Evolutionary conservation across 2,329 filamentous ascomycete genomes (phyloP).

Genomic region (Coniochaeta sp.): DNA sequence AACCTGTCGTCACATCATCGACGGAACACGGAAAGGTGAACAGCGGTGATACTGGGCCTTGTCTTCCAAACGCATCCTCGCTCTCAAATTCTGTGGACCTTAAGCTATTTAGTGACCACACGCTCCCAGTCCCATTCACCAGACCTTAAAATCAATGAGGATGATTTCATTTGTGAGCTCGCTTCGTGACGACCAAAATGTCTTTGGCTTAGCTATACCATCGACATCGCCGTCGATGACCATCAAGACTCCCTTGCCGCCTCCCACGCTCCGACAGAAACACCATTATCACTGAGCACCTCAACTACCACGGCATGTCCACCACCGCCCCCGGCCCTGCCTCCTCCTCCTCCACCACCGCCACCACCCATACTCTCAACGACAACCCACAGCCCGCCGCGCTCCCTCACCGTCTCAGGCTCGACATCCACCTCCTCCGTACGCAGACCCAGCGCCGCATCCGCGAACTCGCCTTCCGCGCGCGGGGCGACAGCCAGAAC

Average conservation of each 20-base stretch:
- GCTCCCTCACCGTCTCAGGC: constrained; percentile 43
- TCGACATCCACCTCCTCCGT: constrained; percentile 69
- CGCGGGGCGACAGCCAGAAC: constrained; percentile 51
- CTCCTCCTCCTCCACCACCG: constrained; percentile 27
- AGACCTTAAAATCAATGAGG: too few relatives aligned
- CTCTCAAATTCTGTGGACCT: too few relatives aligned
- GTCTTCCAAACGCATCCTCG: too few relatives aligned
- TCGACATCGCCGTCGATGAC: background rate
- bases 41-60: too few relatives aligned
- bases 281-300: constrained; percentile 21
- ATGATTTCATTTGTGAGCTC: too few relatives aligned
- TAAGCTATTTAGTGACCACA: too few relatives aligned
- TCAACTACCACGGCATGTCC: constrained; percentile 35
- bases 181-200: too few relatives aligned
- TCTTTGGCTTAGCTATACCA: too few relatives aligned
- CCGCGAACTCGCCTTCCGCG: background rate
- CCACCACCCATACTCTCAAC: constrained; percentile 62
- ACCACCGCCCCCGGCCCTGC: constrained; percentile 46
- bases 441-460: constrained; percentile 33
- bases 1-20: too few relatives aligned
- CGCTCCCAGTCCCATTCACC: too few relatives aligned
- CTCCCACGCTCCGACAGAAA: constrained; percentile 32
- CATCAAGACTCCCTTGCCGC: background rate
- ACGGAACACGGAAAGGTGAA: too few relatives aligned
- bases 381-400: constrained; percentile 66